These are phyloP conservation scores for Wickerhamiella occidentalis DNA, from an alignment of 805 yeast genomes.

Conservation along the genomic window DNA sequence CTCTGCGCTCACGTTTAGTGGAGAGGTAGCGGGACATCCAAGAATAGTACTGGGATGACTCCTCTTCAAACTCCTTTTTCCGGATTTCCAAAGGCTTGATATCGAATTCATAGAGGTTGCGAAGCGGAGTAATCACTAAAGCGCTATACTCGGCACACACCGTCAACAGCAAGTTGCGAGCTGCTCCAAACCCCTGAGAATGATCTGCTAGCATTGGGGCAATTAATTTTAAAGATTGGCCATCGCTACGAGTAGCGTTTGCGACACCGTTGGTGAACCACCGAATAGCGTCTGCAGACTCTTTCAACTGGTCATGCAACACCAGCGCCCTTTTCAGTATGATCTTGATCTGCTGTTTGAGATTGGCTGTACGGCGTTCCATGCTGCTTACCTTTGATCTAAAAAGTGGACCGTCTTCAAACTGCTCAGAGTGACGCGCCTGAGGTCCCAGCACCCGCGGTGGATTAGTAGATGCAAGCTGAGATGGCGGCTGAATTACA, in stretches of 20 bases:
- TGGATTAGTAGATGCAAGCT: background rate
- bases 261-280: slow-evolving; percentile 26
- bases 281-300: slow-evolving; percentile 27
- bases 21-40: slow-evolving; percentile 35
- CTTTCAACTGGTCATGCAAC: slow-evolving; percentile 26
- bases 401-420: slow-evolving; percentile 36
- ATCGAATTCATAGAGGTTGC: slow-evolving; percentile 31
- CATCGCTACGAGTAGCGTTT: slow-evolving; percentile 26
- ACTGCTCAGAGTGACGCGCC: slow-evolving; percentile 24
- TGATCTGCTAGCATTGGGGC: slow-evolving; percentile 23
- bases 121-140: slow-evolving; percentile 30
- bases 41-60: slow-evolving; percentile 33
- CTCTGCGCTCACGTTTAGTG: slow-evolving; percentile 27
- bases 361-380: slow-evolving; percentile 28
- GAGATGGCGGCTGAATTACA: background rate
- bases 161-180: slow-evolving; percentile 20
- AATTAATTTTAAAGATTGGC: slow-evolving; percentile 25
- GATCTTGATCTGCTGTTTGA: slow-evolving; percentile 28
- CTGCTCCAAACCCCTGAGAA: slow-evolving; percentile 21
- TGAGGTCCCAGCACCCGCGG: background rate
- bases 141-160: slow-evolving; percentile 24
- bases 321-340: slow-evolving; percentile 29
- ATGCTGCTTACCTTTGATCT: slow-evolving; percentile 31
- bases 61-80: slow-evolving; percentile 36
- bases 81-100: slow-evolving; percentile 31